A percentile compares a stretch with the other conserved stretches of the same genome.
These are phyloP conservation scores for Pisolithus sp. DNA, from an alignment of 768 basidiomycete species.

Conservation along the genomic window DNA sequence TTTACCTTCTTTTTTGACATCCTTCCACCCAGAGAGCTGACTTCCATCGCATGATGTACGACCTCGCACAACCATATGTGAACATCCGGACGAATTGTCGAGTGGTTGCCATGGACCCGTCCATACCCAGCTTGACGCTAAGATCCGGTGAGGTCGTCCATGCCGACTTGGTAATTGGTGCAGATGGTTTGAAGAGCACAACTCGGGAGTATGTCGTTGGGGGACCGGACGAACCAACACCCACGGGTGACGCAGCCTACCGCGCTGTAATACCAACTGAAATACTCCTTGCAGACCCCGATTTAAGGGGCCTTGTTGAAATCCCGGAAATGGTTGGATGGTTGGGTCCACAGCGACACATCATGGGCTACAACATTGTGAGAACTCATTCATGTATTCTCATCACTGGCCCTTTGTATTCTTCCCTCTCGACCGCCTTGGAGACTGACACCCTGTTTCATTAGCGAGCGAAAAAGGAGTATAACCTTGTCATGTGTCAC, in stretches of 20 bases:
- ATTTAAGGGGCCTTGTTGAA: constrained; percentile 45
- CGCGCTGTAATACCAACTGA: constrained; percentile 45
- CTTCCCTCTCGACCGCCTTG: not conserved
- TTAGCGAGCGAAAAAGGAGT: constrained; percentile 33
- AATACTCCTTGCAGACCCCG: constrained; percentile 43
- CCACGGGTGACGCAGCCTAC: constrained; percentile 62
- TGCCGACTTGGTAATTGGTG: constrained; percentile 42
- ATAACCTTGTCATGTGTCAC: constrained; percentile 40
- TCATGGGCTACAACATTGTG: constrained; percentile 42
- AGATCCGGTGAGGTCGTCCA: constrained; percentile 37
- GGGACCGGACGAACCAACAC: constrained; percentile 36
- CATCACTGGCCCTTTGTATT: not conserved
- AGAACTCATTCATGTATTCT: constrained; percentile 8
- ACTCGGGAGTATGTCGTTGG: constrained; percentile 46
- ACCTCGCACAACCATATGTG: constrained; percentile 31
- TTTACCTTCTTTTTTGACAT: not conserved
- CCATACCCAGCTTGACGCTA: constrained; percentile 31
- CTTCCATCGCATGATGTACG: constrained; percentile 34
- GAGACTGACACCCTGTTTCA: not conserved
- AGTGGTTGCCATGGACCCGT: constrained; percentile 31
- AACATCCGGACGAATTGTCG: constrained; percentile 31
- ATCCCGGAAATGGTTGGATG: constrained; percentile 48
- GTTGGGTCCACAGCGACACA: constrained; percentile 48
- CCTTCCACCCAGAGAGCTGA: constrained; percentile 39
- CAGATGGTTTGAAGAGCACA: constrained; percentile 49